Base-by-base conservation (phyloP, 2,329 filamentous ascomycete species). In the Coleophoma crateriformis region DNA sequence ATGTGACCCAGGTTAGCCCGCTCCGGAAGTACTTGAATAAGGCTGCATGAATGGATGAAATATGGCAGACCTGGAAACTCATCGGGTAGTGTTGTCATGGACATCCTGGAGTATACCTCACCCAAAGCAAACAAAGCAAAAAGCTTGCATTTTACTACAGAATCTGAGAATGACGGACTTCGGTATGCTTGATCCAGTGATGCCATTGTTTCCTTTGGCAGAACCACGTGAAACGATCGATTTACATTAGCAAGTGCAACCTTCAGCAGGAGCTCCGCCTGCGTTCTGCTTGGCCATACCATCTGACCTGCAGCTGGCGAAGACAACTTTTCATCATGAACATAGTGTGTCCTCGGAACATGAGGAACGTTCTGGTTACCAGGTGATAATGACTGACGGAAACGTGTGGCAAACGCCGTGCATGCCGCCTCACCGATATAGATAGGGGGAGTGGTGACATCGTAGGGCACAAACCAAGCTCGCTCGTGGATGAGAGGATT, bases 51-150 rank as follows among this genome's bases (percentile, higher is more conserved):
- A 2, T 67, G 61, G 0, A 67, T 66, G 57, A 72, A 76, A 40
- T 74, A 76, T 0, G 55, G 52, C 46, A 74, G 58, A 0, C 73
- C 73, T 1, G 73, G 73, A 46, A 74, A 72, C 1, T 63, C 57
- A 10, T 59, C 39, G n/a, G n/a, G 64, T 0, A 64, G 59, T 10
- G 47, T 50, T 2, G 66, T 50, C 4, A 55, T 65, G 3, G 67
- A 65, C n/a, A 70, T 61, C 0, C 66, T 68, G 0, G 72, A 73
- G 32, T 73, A 75, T 33, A 71, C 67, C 50, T 75, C 71, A 0
- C 73, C 73, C 6, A 76, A 63, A 0, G 73, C 73, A 51, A 76
- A 72, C 3, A 75, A 41, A 0, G 68, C 70, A 62, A 69, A 72
- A 0, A 75, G 49, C 42, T 73, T 73, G 53, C 69, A 70, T 12